Evolutionary conservation across 1,284 basidiomycete species (phyloP).

Genomic region (Pseudozyma tsukubaensis): DNA sequence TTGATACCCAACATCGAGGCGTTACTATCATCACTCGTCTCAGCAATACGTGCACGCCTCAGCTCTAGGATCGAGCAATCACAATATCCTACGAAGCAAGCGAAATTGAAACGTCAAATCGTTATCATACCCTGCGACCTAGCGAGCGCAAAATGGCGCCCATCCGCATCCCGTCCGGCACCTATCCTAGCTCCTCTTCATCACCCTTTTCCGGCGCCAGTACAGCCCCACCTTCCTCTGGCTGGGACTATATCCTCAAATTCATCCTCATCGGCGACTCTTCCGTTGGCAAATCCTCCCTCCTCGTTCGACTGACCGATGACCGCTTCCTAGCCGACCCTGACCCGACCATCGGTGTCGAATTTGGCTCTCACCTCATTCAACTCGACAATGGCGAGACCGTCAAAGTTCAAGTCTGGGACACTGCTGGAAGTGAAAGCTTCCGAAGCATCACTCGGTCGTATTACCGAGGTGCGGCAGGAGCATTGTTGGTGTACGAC

Average conservation of each 20-base stretch:
- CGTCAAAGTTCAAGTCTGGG: conserved; percentile 67
- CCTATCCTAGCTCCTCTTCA: conserved; percentile 13
- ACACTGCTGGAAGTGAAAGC: conserved; percentile 63
- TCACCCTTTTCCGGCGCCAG: conserved; percentile 12
- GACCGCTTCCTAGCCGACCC: conserved; percentile 62
- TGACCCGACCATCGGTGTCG: conserved; percentile 66
- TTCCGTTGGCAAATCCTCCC: conserved; percentile 64
- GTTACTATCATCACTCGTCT: too few relatives aligned
- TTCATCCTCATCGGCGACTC: conserved; percentile 67
- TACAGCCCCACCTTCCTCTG: conserved; percentile 33
- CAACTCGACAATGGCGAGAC: conserved; percentile 59
- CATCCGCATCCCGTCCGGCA: conserved; percentile 42
- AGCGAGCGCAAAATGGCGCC: conserved; percentile 31
- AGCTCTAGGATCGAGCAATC: too few relatives aligned
- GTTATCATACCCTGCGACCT: too few relatives aligned
- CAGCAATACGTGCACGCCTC: too few relatives aligned
- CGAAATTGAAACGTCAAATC: too few relatives aligned
- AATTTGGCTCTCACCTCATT: conserved; percentile 65
- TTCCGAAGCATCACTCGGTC: conserved; percentile 61
- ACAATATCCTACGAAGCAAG: too few relatives aligned
- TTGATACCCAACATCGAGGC: too few relatives aligned
- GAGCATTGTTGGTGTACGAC: conserved; percentile 65
- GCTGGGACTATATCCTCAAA: conserved; percentile 67
- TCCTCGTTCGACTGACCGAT: conserved; percentile 64
- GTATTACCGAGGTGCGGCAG: conserved; percentile 66